Base-by-base conservation (phyloP, 106 monocot species). In the Dactylorhiza incarnata region DNA sequence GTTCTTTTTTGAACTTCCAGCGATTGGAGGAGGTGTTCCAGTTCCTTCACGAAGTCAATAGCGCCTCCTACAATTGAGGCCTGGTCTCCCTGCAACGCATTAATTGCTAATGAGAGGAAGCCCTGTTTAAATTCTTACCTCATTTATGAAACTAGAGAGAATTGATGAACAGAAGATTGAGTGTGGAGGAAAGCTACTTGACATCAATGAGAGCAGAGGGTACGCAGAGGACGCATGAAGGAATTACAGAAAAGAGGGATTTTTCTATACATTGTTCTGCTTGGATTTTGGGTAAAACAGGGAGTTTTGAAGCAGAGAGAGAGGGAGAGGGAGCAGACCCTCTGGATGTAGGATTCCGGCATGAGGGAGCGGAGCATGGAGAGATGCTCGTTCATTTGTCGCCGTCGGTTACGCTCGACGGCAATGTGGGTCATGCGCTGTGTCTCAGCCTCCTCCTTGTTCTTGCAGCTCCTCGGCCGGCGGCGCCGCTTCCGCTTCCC, bases 381-480 rank as follows among this genome's bases (percentile, higher is more conserved):
- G 71, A 97, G 91, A 74, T 97, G 90, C 69, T 97, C 97, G 76
- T 97, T 97, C 97, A 97, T 97, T 74, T 83, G 94, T 9, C 94
- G 82, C 22, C 97, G 91, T 48, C 97, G 89, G 82, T 97, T 97
- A 67, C 97, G 84, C 83, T 97, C 97, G 45, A 97, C 97, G 66
- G 97, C 94, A 80, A 97, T 97, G 87, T 97, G 97, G 26, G 91
- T 97, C 94, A 97, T 97, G 75, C 97, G 78, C 79, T 97, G 97
- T 54, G 55, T 91, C 87, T 97, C 97, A 11, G 86, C 87, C 68
- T 97, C 97, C 75, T 91, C 97, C 78, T 86, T 86, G 80, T 89
- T 91, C 89, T 94, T 97, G 74, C 87, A 86, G 68, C 65, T 86
- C 81, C 87, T 85, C 76, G 79, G 78, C 78, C 85, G 79, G 74